Percentiles rank a stretch among this genome's conserved stretches.
These are phyloP conservation scores for Blastocystis sp. DNA, from an alignment of 352 stramenopile species.

Conservation along the genomic window DNA sequence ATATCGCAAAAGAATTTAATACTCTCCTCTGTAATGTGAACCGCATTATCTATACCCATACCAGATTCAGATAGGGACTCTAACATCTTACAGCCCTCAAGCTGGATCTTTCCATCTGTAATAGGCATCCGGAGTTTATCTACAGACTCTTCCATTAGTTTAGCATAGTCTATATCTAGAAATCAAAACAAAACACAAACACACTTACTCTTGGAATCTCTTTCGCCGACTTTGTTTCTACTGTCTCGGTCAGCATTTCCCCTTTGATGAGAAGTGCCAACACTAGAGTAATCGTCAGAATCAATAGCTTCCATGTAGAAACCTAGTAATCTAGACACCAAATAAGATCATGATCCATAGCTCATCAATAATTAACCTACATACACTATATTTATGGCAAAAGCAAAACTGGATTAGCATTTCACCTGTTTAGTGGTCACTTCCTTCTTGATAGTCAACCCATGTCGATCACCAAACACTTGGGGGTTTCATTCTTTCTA, in stretches of 20 bases:
- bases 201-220: conserved; percentile 48
- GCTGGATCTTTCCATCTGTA: conserved; percentile 48
- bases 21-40: conserved; percentile 7
- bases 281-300: conserved; percentile 65
- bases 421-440: conserved; percentile 14
- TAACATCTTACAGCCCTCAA: conserved; percentile 43
- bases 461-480: conserved; percentile 47
- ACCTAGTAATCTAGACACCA: conserved; percentile 48
- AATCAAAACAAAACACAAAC: neutral
- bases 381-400: conserved; percentile 60
- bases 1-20: conserved; percentile 48
- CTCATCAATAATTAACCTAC: conserved; percentile 7
- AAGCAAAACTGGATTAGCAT: conserved; percentile 67
- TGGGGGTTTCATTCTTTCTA: neutral
- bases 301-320: conserved; percentile 66
- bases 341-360: neutral
- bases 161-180: conserved; percentile 64
- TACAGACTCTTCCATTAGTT: conserved; percentile 62
- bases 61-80: conserved; percentile 34
- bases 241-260: neutral
- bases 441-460: conserved; percentile 30
- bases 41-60: neutral
- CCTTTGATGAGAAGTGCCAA: neutral
- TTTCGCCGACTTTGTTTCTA: neutral
- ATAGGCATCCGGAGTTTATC: conserved; percentile 45